Evolutionary conservation across 106 monocot genomes (phyloP), one percentile per base, ranked within the genome.

Genomic region (Agapanthus africanus): DNA sequence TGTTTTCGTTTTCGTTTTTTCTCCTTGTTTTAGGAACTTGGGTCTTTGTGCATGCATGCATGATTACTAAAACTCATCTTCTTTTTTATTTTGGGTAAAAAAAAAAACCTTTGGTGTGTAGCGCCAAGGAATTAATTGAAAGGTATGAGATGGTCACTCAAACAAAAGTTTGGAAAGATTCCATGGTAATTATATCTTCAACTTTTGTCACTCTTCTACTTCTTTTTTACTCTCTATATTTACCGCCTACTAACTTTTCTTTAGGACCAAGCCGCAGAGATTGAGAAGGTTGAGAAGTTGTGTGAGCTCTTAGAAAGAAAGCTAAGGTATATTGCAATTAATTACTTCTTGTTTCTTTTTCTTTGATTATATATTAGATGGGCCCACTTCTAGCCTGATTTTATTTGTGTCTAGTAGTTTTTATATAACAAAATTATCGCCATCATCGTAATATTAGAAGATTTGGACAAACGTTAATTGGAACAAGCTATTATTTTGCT

Each of bases 71-170:
- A n/a, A 63, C 63, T 37, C 22, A 2, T 8, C 19, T 22, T 63
- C 1, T 36, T 23, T 65, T 40, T 19, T n/a, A 16, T 61, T 36
- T n/a, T n/a, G n/a, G n/a, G n/a, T n/a, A n/a, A n/a, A n/a, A n/a
- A n/a, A n/a, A n/a, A n/a, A n/a, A n/a, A n/a, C n/a, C n/a, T n/a
- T n/a, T n/a, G n/a, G 21, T 63, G 25, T n/a, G 0, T 7, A 91
- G 91, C 56, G 73, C 66, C 30, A 73, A 72, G 68, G 83, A 92
- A 9, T 63, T 92, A 11, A 75, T 92, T 18, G 28, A 80, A 69
- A 88, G 77, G 70, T 92, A 88, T 37, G 85, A 88, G 63, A 73
- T 34, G 38, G 82, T 62, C 1, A 81, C 78, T 18, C 78, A 77
- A 34, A 81, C 78, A 11, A 76, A 80, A 61, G 71, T 93, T 76